Base-by-base conservation (phyloP, 2,329 filamentous ascomycete genomes). In the Macrophomina tecta region DNA sequence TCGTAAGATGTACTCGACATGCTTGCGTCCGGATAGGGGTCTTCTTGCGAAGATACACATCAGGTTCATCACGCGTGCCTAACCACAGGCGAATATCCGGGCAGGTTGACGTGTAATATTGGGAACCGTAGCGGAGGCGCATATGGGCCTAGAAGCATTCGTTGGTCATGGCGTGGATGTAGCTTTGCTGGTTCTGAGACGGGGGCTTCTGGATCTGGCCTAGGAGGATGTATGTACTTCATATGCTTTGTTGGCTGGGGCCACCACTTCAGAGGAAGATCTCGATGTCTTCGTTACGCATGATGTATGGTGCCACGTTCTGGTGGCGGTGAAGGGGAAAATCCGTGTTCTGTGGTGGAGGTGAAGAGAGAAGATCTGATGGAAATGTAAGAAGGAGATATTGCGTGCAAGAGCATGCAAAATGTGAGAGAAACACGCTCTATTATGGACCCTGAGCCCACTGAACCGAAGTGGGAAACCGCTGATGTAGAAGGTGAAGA, bases 201-300 rank as follows among this genome's bases (percentile, higher is more conserved):
- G 30, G 38, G 38, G 46, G 55, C 36, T 62, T 61, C 16, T 23
- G 53, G 9, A 11, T 32, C 38, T 56, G 23, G 5, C 16, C 48
- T 5, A 36, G 55, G 23, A 23, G 23, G 23, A 28, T 6, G 55
- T 12, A 18, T 32, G 55, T 66, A 66, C 23, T 66, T 56, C 18
- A 61, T 42, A 48, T 34, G 62, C 5, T 45, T 34, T 16, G 55
- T 66, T 6, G 30, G 40, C 5, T 45, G 55, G 14, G 46, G 18
- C 28, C 30, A 6, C 53, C 34, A 28, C 65, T 55, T 34, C 56
- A 28, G 14, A 62, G 45, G 36, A 52, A 66, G 8, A 66, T 56
- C 28, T 66, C 65, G 48, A 66, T 38, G 28, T 28, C 28, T 28
- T 62, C 56, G 46, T 66, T 62, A 12, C 34, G 28, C 65, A 66